phyloP scores from a whole-genome alignment of 441 rosid species.

The Breynia disticha region DNA sequence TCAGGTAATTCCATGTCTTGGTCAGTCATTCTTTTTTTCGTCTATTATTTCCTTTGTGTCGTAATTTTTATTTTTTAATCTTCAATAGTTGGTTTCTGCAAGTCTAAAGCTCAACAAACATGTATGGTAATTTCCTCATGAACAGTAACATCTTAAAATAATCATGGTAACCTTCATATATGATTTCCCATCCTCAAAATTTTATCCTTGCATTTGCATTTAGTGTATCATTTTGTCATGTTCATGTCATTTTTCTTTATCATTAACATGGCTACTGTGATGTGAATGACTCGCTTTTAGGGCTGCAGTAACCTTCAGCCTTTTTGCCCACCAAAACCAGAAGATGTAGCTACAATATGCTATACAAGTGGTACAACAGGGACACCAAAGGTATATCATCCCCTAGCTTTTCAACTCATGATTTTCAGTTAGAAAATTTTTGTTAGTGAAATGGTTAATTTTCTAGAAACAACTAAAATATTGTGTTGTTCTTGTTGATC shows the following conservation, averaged over 20 bases:
- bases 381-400: conserved; percentile 97
- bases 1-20: conserved; percentile 48
- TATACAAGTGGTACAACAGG: conserved; percentile 99
- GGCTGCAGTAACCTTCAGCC: conserved; percentile 72
- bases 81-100: not conserved
- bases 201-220: not conserved
- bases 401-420: no score
- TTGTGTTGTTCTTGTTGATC: conserved; percentile 13
- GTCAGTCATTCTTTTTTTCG: not conserved
- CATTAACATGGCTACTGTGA: no score
- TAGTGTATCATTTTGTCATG: not conserved
- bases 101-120: not conserved
- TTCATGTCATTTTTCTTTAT: no score
- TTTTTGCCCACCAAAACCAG: conserved; percentile 72
- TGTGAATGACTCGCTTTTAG: conserved; percentile 29
- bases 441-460: no score
- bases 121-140: not conserved
- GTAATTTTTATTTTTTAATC: not conserved
- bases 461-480: no score
- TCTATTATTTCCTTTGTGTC: not conserved
- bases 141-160: no score
- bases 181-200: no score
- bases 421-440: no score
- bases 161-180: no score
- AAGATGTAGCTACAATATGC: conserved; percentile 87